phyloP scores from a whole-genome alignment of 1,284 basidiomycete genomes.

The Ganoderma boninense region DNA sequence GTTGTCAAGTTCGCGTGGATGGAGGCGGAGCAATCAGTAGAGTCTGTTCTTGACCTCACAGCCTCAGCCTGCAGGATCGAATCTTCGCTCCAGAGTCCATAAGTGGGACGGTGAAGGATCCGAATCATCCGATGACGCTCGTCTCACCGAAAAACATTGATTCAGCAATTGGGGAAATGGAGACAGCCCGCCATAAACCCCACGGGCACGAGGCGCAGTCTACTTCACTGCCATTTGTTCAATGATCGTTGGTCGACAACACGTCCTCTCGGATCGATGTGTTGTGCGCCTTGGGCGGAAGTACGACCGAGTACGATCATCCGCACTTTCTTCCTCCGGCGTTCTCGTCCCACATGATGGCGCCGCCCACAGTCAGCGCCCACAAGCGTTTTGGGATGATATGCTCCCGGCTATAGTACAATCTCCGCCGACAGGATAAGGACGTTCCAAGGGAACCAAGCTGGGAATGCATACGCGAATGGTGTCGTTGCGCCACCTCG shows the following conservation, averaged over 20 bases:
- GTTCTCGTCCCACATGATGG: background rate
- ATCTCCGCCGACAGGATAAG: background rate
- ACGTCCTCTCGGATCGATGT: background rate
- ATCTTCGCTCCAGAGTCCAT: background rate
- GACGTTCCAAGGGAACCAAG: background rate
- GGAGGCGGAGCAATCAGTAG: background rate
- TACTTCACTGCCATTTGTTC: background rate
- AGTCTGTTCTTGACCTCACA: background rate
- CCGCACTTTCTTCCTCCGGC: background rate
- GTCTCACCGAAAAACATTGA: background rate
- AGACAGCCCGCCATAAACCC: background rate
- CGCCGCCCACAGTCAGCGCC: background rate
- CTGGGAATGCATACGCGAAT: background rate
- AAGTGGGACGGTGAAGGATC: background rate
- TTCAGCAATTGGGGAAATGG: background rate
- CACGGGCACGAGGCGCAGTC: background rate
- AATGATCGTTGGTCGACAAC: background rate
- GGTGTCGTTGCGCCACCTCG: background rate
- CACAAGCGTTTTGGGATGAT: background rate
- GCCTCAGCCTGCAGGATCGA: background rate
- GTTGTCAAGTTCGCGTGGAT: background rate
- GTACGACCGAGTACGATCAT: background rate
- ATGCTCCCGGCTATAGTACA: background rate
- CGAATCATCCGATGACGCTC: background rate
- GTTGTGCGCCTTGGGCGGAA: background rate